A percentile compares a stretch with the other conserved stretches of the same genome.
Conservation (phyloP, 1,284 basidiomycete genomes). For the Puccinia hordei region DNA sequence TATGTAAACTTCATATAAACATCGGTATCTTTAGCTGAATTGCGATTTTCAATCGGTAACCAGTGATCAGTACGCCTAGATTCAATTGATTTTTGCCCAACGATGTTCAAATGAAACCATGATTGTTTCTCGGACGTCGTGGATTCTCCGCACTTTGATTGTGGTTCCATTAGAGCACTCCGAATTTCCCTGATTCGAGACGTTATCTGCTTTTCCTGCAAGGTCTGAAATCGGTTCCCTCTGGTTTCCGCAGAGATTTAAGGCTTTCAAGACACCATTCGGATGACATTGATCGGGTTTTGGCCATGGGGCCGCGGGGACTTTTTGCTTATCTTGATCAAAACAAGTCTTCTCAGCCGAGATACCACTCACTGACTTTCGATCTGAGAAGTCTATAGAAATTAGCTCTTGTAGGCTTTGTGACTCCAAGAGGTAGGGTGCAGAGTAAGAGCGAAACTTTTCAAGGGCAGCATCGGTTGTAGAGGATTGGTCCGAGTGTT, state of each 20-base stretch:
- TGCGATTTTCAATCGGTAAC: background rate
- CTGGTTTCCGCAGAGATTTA: background rate
- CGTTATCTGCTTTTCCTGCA: background rate
- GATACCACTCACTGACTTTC: conserved; percentile 8
- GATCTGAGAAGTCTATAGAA: conserved; percentile 40
- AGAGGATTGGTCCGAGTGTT: background rate
- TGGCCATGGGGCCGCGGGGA: background rate
- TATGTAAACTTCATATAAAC: no score
- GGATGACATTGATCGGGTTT: background rate
- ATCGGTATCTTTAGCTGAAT: background rate
- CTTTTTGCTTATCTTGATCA: background rate
- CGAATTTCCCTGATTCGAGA: background rate
- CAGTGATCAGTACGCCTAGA: background rate
- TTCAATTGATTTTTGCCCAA: conserved; percentile 23
- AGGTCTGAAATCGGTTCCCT: background rate
- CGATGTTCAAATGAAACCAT: conserved; percentile 29
- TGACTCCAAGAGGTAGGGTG: conserved; percentile 9
- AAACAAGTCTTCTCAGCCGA: background rate
- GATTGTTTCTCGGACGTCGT: conserved; percentile 21
- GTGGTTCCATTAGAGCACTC: background rate
- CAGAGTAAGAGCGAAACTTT: conserved; percentile 13
- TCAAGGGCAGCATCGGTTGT: background rate
- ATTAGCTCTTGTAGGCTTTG: conserved; percentile 26
- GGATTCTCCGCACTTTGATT: conserved; percentile 21
- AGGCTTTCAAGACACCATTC: no score